phyloP scores from a whole-genome alignment of 1,284 basidiomycete genomes.

The Takashimella tepidaria region DNA sequence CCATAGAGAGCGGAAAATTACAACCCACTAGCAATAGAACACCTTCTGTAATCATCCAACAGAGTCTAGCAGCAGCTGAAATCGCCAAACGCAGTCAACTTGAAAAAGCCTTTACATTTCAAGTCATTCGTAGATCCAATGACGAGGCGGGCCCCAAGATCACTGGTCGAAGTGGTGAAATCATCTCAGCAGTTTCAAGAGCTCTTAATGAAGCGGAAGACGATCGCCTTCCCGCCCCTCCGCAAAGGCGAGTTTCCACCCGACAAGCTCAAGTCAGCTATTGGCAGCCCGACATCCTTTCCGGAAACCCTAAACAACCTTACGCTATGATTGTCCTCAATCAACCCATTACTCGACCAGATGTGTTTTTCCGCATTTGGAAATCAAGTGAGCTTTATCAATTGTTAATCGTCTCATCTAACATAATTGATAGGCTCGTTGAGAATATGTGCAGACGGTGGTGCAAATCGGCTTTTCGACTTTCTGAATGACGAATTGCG shows the following conservation, averaged over 20 bases:
- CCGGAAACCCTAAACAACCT: neutral
- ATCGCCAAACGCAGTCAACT: constrained; percentile 1
- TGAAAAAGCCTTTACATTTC: constrained; percentile 4
- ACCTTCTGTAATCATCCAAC: constrained; percentile 14
- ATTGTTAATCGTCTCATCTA: neutral
- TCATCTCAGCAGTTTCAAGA: neutral
- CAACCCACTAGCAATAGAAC: constrained; percentile 14
- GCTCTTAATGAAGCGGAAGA: constrained; percentile 7
- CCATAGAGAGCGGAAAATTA: neutral
- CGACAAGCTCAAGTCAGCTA: constrained; percentile 5
- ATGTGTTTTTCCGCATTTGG: constrained; percentile 68
- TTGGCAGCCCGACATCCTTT: constrained; percentile 3
- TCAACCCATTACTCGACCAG: constrained; percentile 64
- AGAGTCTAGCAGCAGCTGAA: constrained; percentile 15
- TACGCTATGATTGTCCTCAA: constrained; percentile 78
- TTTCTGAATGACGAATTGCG: constrained; percentile 46
- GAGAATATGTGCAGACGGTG: constrained; percentile 80
- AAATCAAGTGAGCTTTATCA: constrained; percentile 55
- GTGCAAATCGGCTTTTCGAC: constrained; percentile 82
- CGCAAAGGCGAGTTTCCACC: constrained; percentile 11
- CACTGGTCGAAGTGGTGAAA: neutral
- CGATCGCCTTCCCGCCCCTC: constrained; percentile 8
- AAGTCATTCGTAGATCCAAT: constrained; percentile 16
- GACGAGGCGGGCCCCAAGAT: neutral
- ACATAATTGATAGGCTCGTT: constrained; percentile 23